Evolutionary conservation across 2,329 filamentous ascomycete species (phyloP).

Genomic region (Ceratocystis lukuohia): DNA sequence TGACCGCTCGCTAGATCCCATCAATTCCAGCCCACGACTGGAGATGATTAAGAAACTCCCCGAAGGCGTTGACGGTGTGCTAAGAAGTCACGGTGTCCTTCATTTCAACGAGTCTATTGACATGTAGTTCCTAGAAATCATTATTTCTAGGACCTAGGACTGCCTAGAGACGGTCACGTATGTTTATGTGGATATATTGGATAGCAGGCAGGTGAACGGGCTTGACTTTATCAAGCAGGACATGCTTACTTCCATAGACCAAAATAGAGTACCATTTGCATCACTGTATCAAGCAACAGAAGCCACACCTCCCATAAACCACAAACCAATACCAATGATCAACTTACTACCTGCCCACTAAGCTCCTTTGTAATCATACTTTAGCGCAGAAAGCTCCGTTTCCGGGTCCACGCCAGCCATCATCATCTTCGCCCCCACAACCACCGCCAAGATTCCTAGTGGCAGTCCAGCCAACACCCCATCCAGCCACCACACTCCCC

Average conservation of each 20-base stretch:
- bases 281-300: not conserved
- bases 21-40: slow-evolving; percentile 29
- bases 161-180: not conserved
- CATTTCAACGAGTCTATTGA: slow-evolving; percentile 90
- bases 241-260: not conserved
- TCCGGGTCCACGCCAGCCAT: slow-evolving; percentile 58
- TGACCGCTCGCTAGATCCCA: slow-evolving; percentile 53
- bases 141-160: not conserved
- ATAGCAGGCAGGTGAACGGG: not conserved
- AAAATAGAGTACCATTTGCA: slow-evolving; percentile 8
- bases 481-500: slow-evolving; percentile 31
- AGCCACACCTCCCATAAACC: not conserved
- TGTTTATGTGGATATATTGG: not conserved
- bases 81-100: slow-evolving; percentile 76
- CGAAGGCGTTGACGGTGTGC: slow-evolving; percentile 73
- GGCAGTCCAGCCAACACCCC: slow-evolving; percentile 39
- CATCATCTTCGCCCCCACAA: slow-evolving; percentile 48
- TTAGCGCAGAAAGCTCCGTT: slow-evolving; percentile 46
- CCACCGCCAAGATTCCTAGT: slow-evolving; percentile 44
- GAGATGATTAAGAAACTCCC: slow-evolving; percentile 50
- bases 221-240: not conserved
- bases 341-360: slow-evolving; percentile 25
- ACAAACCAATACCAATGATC: not conserved
- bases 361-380: slow-evolving; percentile 56
- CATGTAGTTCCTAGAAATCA: slow-evolving; percentile 31